Percentiles rank a stretch among this genome's conserved stretches.
phyloP scores from a whole-genome alignment of 805 yeast genomes.

The Saccharomycopsis javanensis region DNA sequence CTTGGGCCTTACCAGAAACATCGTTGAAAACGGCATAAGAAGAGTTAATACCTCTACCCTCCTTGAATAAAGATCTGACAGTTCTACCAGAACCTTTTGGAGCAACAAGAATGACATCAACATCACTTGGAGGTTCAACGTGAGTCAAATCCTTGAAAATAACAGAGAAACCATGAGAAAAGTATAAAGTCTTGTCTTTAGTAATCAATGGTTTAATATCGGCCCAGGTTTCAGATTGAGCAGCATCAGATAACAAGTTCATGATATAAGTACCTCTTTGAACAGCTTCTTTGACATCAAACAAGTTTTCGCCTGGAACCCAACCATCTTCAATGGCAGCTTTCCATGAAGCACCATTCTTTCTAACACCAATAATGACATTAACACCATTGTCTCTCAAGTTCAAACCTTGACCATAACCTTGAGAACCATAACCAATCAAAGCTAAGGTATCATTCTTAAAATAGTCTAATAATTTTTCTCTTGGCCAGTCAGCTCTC shows the following conservation, averaged over 20 bases:
- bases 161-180: slow-evolving; percentile 99
- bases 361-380: slow-evolving; percentile 96
- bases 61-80: slow-evolving; percentile 97
- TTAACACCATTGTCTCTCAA: slow-evolving; percentile 97
- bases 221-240: slow-evolving; percentile 98
- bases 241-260: slow-evolving; percentile 98
- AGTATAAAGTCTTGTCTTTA: slow-evolving; percentile 95
- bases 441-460: slow-evolving; percentile 95
- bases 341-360: slow-evolving; percentile 99
- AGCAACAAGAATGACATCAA: slow-evolving; percentile 97
- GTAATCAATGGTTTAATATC: slow-evolving; percentile 82
- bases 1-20: slow-evolving; percentile 98
- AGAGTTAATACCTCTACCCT: slow-evolving; percentile 99
- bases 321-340: slow-evolving; percentile 99
- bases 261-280: slow-evolving; percentile 84
- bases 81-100: slow-evolving; percentile 99
- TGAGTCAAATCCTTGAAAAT: slow-evolving; percentile 96
- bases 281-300: slow-evolving; percentile 91
- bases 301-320: slow-evolving; percentile 98
- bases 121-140: slow-evolving; percentile 89
- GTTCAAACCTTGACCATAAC: slow-evolving; percentile 99
- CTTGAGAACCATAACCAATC: slow-evolving; percentile 99
- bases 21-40: slow-evolving; percentile 99
- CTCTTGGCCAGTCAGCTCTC: slow-evolving; percentile 99
- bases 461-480: slow-evolving; percentile 91